phyloP scores from a whole-genome alignment of 2,329 filamentous ascomycete genomes.

The Penicillium corylophilum region DNA sequence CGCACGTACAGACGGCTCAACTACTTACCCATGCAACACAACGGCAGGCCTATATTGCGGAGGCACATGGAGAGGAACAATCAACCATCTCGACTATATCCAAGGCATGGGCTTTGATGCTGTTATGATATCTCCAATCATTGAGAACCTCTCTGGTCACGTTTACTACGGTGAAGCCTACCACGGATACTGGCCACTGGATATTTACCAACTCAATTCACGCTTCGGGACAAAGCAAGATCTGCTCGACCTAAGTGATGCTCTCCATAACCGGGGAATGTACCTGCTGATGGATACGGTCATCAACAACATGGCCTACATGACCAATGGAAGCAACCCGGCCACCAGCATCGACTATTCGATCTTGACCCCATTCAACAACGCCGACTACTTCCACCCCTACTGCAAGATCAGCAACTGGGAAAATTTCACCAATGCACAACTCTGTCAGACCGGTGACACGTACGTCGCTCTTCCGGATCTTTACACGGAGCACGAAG shows the following conservation, averaged over 20 bases:
- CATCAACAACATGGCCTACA: constrained; percentile 48
- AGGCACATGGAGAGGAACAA: constrained; percentile 52
- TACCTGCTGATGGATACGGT: constrained; percentile 56
- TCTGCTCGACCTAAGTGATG: constrained; percentile 46
- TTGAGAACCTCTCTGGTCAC: constrained; percentile 38
- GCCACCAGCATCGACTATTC: constrained; percentile 26
- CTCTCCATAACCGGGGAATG: constrained; percentile 49
- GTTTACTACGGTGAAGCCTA: constrained; percentile 48
- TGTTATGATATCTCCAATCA: constrained; percentile 46
- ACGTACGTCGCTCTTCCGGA: constrained; percentile 50
- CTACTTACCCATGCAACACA: constrained; percentile 31
- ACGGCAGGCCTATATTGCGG: constrained; percentile 47
- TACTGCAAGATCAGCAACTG: constrained; percentile 35
- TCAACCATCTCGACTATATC: constrained; percentile 52
- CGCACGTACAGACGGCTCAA: constrained; percentile 42
- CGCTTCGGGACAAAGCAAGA: constrained; percentile 52
- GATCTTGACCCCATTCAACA: constrained; percentile 25
- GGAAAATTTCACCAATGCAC: constrained; percentile 27
- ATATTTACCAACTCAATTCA: constrained; percentile 50
- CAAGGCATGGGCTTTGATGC: constrained; percentile 51
- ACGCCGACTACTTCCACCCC: constrained; percentile 33
- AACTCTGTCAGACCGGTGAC: constrained; percentile 21
- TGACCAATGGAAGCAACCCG: constrained; percentile 28
- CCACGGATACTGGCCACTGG: constrained; percentile 52
- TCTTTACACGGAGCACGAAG: constrained; percentile 45